phyloP scores from a whole-genome alignment of 2,329 filamentous ascomycete species.

The Aspergillus sojae region DNA sequence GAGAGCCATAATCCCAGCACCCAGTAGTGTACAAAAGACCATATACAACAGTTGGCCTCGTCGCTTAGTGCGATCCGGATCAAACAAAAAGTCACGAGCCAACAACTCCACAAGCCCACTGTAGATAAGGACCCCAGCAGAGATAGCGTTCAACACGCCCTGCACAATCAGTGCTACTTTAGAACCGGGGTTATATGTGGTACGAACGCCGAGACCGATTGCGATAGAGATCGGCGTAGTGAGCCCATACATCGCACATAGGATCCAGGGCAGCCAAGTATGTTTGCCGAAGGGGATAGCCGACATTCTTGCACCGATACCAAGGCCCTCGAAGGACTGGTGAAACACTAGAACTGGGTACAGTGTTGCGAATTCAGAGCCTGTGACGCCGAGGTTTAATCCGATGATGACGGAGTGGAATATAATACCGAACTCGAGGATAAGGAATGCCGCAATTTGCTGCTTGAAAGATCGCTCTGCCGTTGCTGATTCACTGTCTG shows the following conservation, averaged over 20 bases:
- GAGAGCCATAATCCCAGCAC: slow-evolving; percentile 51
- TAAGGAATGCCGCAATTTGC: slow-evolving; percentile 46
- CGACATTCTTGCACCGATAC: slow-evolving; percentile 63
- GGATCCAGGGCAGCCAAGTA: slow-evolving; percentile 52
- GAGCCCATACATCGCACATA: slow-evolving; percentile 54
- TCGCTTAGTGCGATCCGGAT: slow-evolving; percentile 47
- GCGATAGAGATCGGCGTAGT: slow-evolving; percentile 56
- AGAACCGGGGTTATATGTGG: slow-evolving; percentile 46
- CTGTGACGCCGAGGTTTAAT: slow-evolving; percentile 62
- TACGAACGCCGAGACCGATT: slow-evolving; percentile 51
- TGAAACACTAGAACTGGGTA: slow-evolving; percentile 66
- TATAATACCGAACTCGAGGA: slow-evolving; percentile 63
- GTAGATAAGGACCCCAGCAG: slow-evolving; percentile 54
- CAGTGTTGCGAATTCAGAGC: slow-evolving; percentile 59
- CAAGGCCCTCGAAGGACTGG: slow-evolving; percentile 65
- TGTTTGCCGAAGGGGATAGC: slow-evolving; percentile 55
- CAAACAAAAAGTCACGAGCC: slow-evolving; percentile 55
- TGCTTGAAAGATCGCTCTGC: slow-evolving; percentile 36
- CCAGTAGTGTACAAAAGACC: slow-evolving; percentile 44
- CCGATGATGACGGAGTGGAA: slow-evolving; percentile 68
- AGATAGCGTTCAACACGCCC: slow-evolving; percentile 51
- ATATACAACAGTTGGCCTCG: slow-evolving; percentile 45
- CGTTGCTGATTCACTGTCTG: slow-evolving; percentile 39
- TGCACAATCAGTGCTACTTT: slow-evolving; percentile 48
- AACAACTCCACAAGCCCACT: slow-evolving; percentile 55